Evolutionary conservation across 495 filamentous ascomycete species (phyloP), one percentile per base, ranked within the genome.

Genomic region (Glonium stellatum): DNA sequence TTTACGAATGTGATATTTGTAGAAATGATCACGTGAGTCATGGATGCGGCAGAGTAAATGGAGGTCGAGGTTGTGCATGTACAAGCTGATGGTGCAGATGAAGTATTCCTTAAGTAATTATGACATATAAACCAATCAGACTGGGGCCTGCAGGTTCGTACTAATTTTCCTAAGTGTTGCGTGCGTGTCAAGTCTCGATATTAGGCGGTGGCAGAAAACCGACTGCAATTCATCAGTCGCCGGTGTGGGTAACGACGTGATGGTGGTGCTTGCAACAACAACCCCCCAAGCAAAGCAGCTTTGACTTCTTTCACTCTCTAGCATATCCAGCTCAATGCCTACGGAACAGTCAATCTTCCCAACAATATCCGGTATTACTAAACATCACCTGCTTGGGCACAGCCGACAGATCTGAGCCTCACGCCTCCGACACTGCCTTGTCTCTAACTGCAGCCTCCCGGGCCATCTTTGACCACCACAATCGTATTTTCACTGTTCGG

Each of bases 381-480:
- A 51, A 15, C 1, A 44, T 11, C 27, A 31, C 27, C 44, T 48
- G 44, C 44, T 48, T 22, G 18, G 18, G 44, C 13, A 19, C 22
- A 22, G 48, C 48, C 48, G 13, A 51, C 21, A 51, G 23, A 27
- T 10, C 48, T 27, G 25, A 51, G 19, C 48, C 48, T 51, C 48
- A 37, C 55, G 48, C 59, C 54, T 12, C 47, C 64, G 54, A 57
- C 21, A 25, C 57, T 61, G 60, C 62, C 58, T 57, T 44, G 58
- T 47, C 61, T 55, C 44, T 22, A 42, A 25, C 64, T 60, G 41
- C 64, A 60, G 57, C 60, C 56, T 67, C 56, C 60, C 60, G 44
- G 44, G 53, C 60, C 53, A 51, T 60, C 63, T 39, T 57, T 31
- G 22, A 41, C 52, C 1, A 22, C 49, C 42, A 54, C 47, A 51